phyloP scores from a whole-genome alignment of 2,329 filamentous ascomycete genomes.

The Xylariales sp. region DNA sequence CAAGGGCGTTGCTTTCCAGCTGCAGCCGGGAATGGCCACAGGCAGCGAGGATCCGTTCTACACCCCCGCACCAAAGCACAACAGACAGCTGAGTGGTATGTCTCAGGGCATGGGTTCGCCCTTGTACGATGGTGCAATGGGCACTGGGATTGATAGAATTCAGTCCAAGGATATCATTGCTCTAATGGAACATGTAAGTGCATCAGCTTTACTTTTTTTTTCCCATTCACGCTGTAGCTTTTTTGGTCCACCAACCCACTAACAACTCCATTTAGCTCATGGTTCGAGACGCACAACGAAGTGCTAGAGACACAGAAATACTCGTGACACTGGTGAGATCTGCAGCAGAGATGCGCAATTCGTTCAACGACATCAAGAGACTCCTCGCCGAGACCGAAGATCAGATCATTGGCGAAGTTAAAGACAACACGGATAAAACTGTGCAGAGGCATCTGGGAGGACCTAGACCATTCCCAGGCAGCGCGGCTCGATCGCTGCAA shows the following conservation, averaged over 20 bases:
- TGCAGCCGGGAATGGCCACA: slow-evolving; percentile 46
- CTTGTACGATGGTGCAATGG: slow-evolving; percentile 84
- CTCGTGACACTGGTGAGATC: slow-evolving; percentile 89
- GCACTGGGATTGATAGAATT: slow-evolving; percentile 83
- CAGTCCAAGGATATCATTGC: slow-evolving; percentile 96
- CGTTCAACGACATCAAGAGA: slow-evolving; percentile 91
- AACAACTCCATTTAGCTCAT: too few species aligned
- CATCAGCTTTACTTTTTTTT: slow-evolving; percentile 3
- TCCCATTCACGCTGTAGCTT: neutral
- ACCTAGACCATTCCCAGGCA: slow-evolving; percentile 75
- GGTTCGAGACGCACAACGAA: slow-evolving; percentile 92
- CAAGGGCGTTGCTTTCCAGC: slow-evolving; percentile 51
- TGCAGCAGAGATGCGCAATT: slow-evolving; percentile 94
- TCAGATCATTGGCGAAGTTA: slow-evolving; percentile 80
- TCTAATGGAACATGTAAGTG: slow-evolving; percentile 86
- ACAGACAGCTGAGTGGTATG: slow-evolving; percentile 76
- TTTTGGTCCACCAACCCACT: too few species aligned
- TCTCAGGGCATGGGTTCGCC: slow-evolving; percentile 89
- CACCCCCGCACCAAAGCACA: slow-evolving; percentile 42
- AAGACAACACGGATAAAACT: slow-evolving; percentile 82
- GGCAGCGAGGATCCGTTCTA: slow-evolving; percentile 65
- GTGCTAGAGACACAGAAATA: slow-evolving; percentile 94
- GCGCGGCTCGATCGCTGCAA: slow-evolving; percentile 55
- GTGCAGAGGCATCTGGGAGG: slow-evolving; percentile 79
- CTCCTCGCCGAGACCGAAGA: slow-evolving; percentile 88